phyloP scores from a whole-genome alignment of 495 filamentous ascomycete genomes.

The Penicillium ochrochloron region DNA sequence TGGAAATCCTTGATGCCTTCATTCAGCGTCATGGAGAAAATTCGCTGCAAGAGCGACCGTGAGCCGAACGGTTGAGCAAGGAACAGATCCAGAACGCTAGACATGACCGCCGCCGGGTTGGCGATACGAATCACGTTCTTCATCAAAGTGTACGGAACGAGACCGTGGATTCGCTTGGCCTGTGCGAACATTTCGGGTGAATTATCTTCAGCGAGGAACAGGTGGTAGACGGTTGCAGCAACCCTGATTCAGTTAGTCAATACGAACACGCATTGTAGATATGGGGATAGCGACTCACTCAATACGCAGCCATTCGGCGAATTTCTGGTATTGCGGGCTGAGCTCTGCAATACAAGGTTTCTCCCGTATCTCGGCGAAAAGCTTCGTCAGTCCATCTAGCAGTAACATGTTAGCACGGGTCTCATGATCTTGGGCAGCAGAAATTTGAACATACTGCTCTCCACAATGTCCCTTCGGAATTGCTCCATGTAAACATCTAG shows the following conservation, averaged over 20 bases:
- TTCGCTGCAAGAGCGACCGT: constrained; percentile 86
- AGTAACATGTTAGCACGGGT: background rate
- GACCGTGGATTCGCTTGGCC: constrained; percentile 86
- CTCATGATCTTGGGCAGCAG: background rate
- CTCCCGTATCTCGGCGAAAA: constrained; percentile 88
- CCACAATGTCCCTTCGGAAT: constrained; percentile 74
- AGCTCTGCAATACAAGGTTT: constrained; percentile 86
- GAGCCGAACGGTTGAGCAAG: constrained; percentile 92
- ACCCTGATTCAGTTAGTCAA: constrained; percentile 50
- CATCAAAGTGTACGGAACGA: constrained; percentile 88
- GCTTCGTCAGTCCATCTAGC: constrained; percentile 83
- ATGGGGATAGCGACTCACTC: constrained; percentile 54
- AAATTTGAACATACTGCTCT: constrained; percentile 65
- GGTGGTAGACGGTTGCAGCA: constrained; percentile 93
- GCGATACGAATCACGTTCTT: constrained; percentile 97
- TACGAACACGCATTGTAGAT: background rate
- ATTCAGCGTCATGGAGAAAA: constrained; percentile 87
- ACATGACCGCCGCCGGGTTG: constrained; percentile 96
- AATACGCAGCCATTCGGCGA: constrained; percentile 97
- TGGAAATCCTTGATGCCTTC: constrained; percentile 88
- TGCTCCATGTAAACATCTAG: constrained; percentile 97
- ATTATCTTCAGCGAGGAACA: constrained; percentile 98
- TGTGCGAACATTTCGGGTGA: constrained; percentile 95
- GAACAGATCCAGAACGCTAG: constrained; percentile 88
- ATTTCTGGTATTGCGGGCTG: constrained; percentile 94